Percentiles rank a stretch among this genome's conserved stretches.
phyloP scores from a whole-genome alignment of 2,329 filamentous ascomycete genomes.

The Fusarium sp. region DNA sequence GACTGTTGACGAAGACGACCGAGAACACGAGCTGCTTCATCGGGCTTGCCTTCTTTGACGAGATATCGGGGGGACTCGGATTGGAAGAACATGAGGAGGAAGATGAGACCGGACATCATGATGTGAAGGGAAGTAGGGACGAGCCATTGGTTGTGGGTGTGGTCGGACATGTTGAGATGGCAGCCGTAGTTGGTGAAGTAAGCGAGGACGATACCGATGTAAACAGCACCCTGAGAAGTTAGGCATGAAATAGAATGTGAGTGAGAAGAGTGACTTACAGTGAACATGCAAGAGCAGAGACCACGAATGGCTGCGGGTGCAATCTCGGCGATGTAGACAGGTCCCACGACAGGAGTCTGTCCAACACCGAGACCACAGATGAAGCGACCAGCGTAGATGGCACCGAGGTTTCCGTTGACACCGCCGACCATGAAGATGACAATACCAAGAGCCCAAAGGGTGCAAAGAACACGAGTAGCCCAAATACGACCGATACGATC shows the following conservation, averaged over 20 bases:
- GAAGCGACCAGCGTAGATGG: slow-evolving; percentile 73
- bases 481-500: slow-evolving; percentile 72
- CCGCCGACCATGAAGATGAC: slow-evolving; percentile 66
- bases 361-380: slow-evolving; percentile 74
- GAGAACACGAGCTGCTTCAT: slow-evolving; percentile 68
- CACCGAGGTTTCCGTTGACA: slow-evolving; percentile 63
- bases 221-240: slow-evolving; percentile 62
- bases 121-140: slow-evolving; percentile 80
- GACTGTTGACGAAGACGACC: slow-evolving; percentile 69
- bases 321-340: slow-evolving; percentile 79
- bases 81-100: slow-evolving; percentile 75
- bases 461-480: slow-evolving; percentile 68
- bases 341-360: slow-evolving; percentile 74
- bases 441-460: slow-evolving; percentile 68
- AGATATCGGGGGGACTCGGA: slow-evolving; percentile 78
- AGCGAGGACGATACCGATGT: slow-evolving; percentile 80
- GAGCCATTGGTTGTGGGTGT: slow-evolving; percentile 65
- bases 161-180: slow-evolving; percentile 60
- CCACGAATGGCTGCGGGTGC: slow-evolving; percentile 76
- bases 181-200: slow-evolving; percentile 80
- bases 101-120: slow-evolving; percentile 80
- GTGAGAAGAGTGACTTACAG: slow-evolving; percentile 12
- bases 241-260: neutral
- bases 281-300: slow-evolving; percentile 72
- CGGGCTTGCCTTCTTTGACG: slow-evolving; percentile 70